Base-by-base conservation (phyloP, 1,284 basidiomycete genomes). In the Puccinia horiana region DNA sequence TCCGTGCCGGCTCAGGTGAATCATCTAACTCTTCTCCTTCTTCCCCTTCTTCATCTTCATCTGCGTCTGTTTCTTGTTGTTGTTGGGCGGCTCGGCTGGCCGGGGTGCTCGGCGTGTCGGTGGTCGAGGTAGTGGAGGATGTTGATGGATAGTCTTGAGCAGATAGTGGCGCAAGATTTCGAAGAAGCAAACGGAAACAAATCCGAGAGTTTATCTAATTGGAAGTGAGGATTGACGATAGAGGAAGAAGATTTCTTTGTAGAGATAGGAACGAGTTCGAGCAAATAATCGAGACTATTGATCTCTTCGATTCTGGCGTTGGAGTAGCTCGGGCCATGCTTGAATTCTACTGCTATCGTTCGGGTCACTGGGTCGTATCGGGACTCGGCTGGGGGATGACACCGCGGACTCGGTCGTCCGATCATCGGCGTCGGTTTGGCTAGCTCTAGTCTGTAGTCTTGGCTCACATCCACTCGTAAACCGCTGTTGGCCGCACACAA, bases 361-460 rank as follows among this genome's bases (percentile, higher is more conserved):
- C 69, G 70, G 0, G 84, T 84, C 3, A n/a, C 29, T 0, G 83
- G 83, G 56, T 85, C 84, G 58, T 84, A 84, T 9, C 32, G 54
- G 82, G 85, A 85, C 5, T 80, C 73, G 0, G 84, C 84, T 0
- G 76, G 67, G 0, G 85, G 84, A 75, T 85, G 85, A 0, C 84
- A 85, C 14, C 37, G 56, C 0, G 61, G 20, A 0, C 83, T 84
- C 11, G 84, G 83, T 26, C 81, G 76, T 0, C 72, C 56, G 11
- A 69, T 82, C 42, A 85, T 58, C 1, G 85, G 84, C 3, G 75
- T 82, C 9, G 85, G 83, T 32, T 58, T 44, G 0, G 82, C 65
- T 9, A 84, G 82, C 4, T 65, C 56, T 23, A 84, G 79, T 35
- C 52, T 44, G 54, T 83, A 77, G 82, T 70, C 40, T 35, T 79